Percentiles rank a stretch among this genome's conserved stretches.
Conservation (phyloP, 1,139 yeast genomes). For the Scheffersomyces titani region DNA sequence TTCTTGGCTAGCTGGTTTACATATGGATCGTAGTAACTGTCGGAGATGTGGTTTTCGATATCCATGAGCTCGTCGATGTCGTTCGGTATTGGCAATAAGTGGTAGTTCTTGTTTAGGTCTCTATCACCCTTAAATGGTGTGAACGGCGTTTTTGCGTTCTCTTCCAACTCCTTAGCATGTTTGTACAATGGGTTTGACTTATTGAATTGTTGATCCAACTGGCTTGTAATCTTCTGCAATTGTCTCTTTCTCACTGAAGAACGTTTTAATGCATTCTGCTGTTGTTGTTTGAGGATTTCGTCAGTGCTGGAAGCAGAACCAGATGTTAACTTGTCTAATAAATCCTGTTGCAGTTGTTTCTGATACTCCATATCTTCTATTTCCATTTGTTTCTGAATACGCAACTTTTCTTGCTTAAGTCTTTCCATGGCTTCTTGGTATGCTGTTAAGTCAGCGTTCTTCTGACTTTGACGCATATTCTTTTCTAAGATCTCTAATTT, state of each 20-base stretch:
- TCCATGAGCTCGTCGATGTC: conserved; percentile 38
- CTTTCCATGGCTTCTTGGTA: conserved; percentile 59
- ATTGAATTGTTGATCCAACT: conserved; percentile 44
- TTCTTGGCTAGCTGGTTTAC: conserved; percentile 59
- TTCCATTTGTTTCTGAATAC: conserved; percentile 68
- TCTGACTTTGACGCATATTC: conserved; percentile 64
- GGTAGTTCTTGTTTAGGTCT: conserved; percentile 45
- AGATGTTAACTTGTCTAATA: conserved; percentile 67
- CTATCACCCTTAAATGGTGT: conserved; percentile 95
- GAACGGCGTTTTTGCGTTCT: conserved; percentile 57
- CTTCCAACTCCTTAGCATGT: conserved; percentile 19
- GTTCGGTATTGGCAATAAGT: conserved; percentile 25
- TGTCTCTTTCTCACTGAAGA: conserved; percentile 67
- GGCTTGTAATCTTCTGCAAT: conserved; percentile 61
- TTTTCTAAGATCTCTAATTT: conserved; percentile 70
- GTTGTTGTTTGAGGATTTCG: conserved; percentile 47
- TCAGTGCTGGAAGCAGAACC: conserved; percentile 54
- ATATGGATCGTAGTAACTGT: conserved; percentile 49
- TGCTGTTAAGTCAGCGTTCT: conserved; percentile 64
- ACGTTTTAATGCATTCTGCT: conserved; percentile 52
- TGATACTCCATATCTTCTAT: conserved; percentile 62
- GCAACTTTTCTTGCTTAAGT: conserved; percentile 59
- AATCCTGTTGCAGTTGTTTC: conserved; percentile 64
- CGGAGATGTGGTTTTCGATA: conserved; percentile 53
- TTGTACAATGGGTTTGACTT: conserved; percentile 26